Evolutionary conservation across 148 eudicot genomes (phyloP).

Genomic region (Fagopyrum tataricum): DNA sequence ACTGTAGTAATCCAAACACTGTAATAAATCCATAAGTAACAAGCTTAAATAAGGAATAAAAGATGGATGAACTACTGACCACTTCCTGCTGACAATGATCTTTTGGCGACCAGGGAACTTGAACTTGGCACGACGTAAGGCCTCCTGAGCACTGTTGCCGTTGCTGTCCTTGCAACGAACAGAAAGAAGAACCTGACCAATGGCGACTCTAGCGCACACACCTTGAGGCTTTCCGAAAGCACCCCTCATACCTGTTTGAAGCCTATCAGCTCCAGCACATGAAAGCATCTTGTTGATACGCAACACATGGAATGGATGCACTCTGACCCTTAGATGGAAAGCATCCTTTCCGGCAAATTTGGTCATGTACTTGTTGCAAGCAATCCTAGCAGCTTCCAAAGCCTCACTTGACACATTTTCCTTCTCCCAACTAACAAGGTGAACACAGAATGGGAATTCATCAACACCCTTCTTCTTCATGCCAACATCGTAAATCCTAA

Average conservation of each 20-base stretch:
- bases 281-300: slow-evolving; percentile 46
- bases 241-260: slow-evolving; percentile 48
- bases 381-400: slow-evolving; percentile 47
- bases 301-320: slow-evolving; percentile 44
- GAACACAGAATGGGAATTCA: slow-evolving; percentile 44
- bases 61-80: slow-evolving; percentile 15
- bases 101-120: slow-evolving; percentile 52
- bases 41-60: background rate
- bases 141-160: slow-evolving; percentile 36
- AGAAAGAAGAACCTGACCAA: slow-evolving; percentile 40
- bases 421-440: slow-evolving; percentile 50
- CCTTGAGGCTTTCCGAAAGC: slow-evolving; percentile 47
- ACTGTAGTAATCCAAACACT: too few relatives aligned
- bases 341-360: slow-evolving; percentile 49
- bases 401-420: slow-evolving; percentile 49
- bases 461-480: slow-evolving; percentile 44
- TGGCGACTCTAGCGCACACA: slow-evolving; percentile 36
- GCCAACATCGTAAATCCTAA: slow-evolving; percentile 24
- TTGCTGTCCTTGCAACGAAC: slow-evolving; percentile 42
- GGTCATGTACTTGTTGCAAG: slow-evolving; percentile 47
- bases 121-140: slow-evolving; percentile 43
- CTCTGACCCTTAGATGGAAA: slow-evolving; percentile 44
- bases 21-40: too few relatives aligned
- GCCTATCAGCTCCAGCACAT: slow-evolving; percentile 55
- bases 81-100: slow-evolving; percentile 51